These are phyloP conservation scores for Nicotiana paniculata DNA, from an alignment of 257 asterid genomes.

Conservation along the genomic window DNA sequence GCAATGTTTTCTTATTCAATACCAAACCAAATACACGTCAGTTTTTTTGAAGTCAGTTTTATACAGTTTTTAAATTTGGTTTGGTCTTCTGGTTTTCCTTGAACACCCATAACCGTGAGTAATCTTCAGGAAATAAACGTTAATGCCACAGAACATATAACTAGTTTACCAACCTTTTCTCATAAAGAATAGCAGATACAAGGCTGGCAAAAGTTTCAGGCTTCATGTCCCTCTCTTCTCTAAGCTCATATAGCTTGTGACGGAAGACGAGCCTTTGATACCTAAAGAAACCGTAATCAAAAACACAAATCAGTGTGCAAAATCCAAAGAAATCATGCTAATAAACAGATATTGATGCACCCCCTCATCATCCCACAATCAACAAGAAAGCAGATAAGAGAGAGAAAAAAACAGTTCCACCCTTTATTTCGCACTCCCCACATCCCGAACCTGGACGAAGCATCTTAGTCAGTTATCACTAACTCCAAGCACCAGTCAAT, in stretches of 20 bases:
- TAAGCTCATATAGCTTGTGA: conserved; percentile 78
- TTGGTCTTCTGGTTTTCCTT: too few species aligned
- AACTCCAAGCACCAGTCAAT: conserved; percentile 1
- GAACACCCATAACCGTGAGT: not conserved
- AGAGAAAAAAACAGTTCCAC: not conserved
- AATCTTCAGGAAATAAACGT: not conserved
- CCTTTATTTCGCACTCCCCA: not conserved
- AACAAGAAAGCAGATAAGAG: not conserved
- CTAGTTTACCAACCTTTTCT: conserved; percentile 58
- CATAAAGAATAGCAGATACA: conserved; percentile 82
- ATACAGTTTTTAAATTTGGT: too few species aligned
- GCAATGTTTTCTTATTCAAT: too few species aligned
- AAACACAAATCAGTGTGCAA: conserved; percentile 9
- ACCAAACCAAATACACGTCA: too few species aligned
- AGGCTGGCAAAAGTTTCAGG: conserved; percentile 98
- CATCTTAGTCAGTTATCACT: not conserved
- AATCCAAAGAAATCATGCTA: not conserved
- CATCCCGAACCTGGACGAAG: not conserved
- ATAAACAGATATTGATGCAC: not conserved
- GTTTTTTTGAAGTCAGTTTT: too few species aligned
- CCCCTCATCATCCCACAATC: not conserved
- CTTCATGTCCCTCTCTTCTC: conserved; percentile 98
- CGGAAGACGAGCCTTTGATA: conserved; percentile 79
- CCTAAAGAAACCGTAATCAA: conserved; percentile 34
- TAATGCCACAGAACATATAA: not conserved